Evolutionary conservation across 495 filamentous ascomycete species (phyloP), one percentile per base, ranked within the genome.

Genomic region (Massariosphaeria phaeospora): DNA sequence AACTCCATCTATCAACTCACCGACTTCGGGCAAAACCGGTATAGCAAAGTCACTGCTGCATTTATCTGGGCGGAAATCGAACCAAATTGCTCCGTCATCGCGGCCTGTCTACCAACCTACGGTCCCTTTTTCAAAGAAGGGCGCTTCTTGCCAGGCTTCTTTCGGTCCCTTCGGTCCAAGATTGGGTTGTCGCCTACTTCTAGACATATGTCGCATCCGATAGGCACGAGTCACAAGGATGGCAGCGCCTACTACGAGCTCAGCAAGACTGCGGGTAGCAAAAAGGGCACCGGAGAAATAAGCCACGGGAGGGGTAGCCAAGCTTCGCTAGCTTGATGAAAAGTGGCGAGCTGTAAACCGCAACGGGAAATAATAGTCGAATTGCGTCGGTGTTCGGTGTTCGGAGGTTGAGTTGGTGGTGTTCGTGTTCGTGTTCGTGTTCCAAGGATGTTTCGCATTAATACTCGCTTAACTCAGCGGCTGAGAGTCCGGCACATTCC

Each of bases 21-120:
- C 2, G 27, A 36, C 31, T 42, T 45, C 15, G 55, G 55, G 2
- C 24, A 45, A 24, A 59, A 59, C 25, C 38, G 42, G 18, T 52
- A 59, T 36, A 52, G 55, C 34, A 31, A 33, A 1, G 31, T 52
- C 7, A 59, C 55, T 12, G 27, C 5, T 9, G 48, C 55, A 6
- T 59, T 52, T 30, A 52, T 59, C 21, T 59, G 48, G 55, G 55
- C 55, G 3, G 55, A 52, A 15, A 39, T 59, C 11, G 55, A 59
- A 26, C 55, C 47, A 2, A 52, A 52, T 27, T 29, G 25, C 10
- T 15, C 39, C n/a, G 48, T 59, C 25, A 52, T 59, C 40, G 55
- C 55, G 4, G 55, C 55, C 3, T 59, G 55, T 42, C 25, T 59
- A 18, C 55, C 55, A 23, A 52, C 55, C 2, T 52, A 52, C 24